Percentiles rank a stretch among this genome's conserved stretches.
These are phyloP conservation scores for Nakazawaea ambrosiae DNA, from an alignment of 805 yeast genomes.

Conservation along the genomic window DNA sequence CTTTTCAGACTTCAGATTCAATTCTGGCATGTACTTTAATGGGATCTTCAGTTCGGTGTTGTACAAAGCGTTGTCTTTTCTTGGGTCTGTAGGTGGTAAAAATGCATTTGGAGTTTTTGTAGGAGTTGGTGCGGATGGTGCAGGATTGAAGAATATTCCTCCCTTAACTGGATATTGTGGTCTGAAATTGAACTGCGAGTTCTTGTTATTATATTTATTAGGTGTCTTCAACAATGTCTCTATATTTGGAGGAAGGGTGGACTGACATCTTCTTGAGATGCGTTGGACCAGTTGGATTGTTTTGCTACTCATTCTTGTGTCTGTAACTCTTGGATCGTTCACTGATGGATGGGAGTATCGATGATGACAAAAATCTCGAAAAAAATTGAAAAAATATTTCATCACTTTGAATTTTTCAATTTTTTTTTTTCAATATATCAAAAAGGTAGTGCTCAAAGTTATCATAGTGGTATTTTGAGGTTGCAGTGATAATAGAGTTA, in stretches of 20 bases:
- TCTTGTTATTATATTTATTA: constrained; percentile 27
- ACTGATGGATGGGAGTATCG: too few species aligned
- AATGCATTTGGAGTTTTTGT: constrained; percentile 27
- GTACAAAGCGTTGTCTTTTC: constrained; percentile 20
- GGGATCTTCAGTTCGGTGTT: constrained; percentile 11
- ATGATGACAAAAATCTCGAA: too few species aligned
- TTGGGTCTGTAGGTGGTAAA: constrained; percentile 23
- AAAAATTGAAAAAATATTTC: too few species aligned
- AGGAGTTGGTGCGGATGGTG: constrained; percentile 27
- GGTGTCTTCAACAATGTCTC: constrained; percentile 25
- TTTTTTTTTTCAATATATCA: background rate
- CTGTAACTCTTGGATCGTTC: too few species aligned
- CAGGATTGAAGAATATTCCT: constrained; percentile 28
- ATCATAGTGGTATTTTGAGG: too few species aligned
- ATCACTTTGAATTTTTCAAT: background rate
- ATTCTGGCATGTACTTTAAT: constrained; percentile 23
- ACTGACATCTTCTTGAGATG: constrained; percentile 5
- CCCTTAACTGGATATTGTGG: constrained; percentile 24
- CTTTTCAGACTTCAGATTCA: constrained; percentile 18
- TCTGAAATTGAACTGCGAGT: constrained; percentile 28
- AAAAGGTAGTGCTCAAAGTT: too few species aligned
- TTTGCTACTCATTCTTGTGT: too few species aligned
- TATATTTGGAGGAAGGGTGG: background rate
- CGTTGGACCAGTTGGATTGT: background rate
- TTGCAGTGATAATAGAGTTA: too few species aligned